These are phyloP conservation scores for Kwoniella sp. DNA, from an alignment of 768 basidiomycete genomes.

Conservation along the genomic window DNA sequence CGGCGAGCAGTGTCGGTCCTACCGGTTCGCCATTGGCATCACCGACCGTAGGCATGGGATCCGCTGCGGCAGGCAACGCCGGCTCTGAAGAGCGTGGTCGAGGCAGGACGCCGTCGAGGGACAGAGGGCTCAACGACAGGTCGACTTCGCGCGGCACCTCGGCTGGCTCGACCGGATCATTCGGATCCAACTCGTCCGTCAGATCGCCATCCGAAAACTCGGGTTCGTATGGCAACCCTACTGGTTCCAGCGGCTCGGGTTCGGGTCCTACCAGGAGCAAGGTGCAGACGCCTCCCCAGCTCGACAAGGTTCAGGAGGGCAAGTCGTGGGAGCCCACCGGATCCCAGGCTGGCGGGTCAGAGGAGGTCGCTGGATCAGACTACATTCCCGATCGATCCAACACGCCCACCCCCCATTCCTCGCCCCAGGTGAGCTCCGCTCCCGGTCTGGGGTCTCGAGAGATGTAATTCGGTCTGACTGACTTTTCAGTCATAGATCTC, in stretches of 20 bases:
- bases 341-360: neutral
- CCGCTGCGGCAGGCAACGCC: neutral
- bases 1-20: slow-evolving; percentile 5
- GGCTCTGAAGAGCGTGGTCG: slow-evolving; percentile 11
- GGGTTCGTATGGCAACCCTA: neutral
- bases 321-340: slow-evolving; percentile 12
- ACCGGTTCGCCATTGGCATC: slow-evolving; percentile 23
- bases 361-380: slow-evolving; percentile 5
- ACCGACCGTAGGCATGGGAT: slow-evolving; percentile 10
- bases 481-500: slow-evolving; percentile 38
- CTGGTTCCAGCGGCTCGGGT: neutral
- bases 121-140: slow-evolving; percentile 23
- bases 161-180: slow-evolving; percentile 18
- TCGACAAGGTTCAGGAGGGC: slow-evolving; percentile 25
- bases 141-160: slow-evolving; percentile 33
- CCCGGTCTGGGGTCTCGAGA: neutral
- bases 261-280: neutral
- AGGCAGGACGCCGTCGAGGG: slow-evolving; percentile 11
- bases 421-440: slow-evolving; percentile 43
- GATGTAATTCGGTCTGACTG: slow-evolving; percentile 26
- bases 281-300: slow-evolving; percentile 10
- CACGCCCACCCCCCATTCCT: slow-evolving; percentile 50
- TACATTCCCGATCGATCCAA: slow-evolving; percentile 24
- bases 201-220: slow-evolving; percentile 17
- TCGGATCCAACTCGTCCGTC: slow-evolving; percentile 14